Evolutionary conservation across 164 flowering plant genomes (phyloP).

Genomic region (Magnolia kwangsiensis): DNA sequence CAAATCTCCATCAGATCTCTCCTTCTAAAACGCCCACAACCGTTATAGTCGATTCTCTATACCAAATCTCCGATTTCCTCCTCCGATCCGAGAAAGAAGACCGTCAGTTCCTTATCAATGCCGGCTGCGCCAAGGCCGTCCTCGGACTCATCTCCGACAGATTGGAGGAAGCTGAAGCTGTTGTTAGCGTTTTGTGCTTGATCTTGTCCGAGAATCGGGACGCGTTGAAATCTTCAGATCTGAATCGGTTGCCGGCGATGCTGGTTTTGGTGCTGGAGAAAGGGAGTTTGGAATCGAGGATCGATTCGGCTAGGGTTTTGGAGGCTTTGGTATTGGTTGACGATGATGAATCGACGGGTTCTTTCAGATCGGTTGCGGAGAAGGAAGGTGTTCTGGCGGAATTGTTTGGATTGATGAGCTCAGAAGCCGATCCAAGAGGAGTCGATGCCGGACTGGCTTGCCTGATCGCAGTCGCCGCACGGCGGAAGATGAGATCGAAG

Average conservation of each 20-base stretch:
- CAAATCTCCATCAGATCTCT: background rate
- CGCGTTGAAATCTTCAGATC: background rate
- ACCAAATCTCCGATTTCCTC: slow-evolving; percentile 29
- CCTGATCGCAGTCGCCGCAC: slow-evolving; percentile 40
- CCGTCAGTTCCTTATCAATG: slow-evolving; percentile 34
- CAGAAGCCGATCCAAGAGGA: slow-evolving; percentile 25
- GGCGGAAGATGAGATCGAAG: slow-evolving; percentile 26
- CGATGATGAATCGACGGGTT: background rate
- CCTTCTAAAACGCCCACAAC: background rate
- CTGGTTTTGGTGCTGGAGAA: slow-evolving; percentile 28
- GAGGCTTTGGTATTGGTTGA: slow-evolving; percentile 18
- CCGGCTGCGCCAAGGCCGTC: slow-evolving; percentile 34
- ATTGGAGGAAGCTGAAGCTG: slow-evolving; percentile 23
- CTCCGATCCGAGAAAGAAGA: slow-evolving; percentile 35
- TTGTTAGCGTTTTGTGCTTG: slow-evolving; percentile 31
- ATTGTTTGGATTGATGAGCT: slow-evolving; percentile 27
- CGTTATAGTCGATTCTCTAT: background rate
- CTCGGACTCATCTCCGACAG: slow-evolving; percentile 26
- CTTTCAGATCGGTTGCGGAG: slow-evolving; percentile 23
- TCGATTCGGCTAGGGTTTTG: slow-evolving; percentile 37
- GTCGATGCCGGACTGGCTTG: slow-evolving; percentile 47
- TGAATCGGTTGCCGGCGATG: slow-evolving; percentile 13
- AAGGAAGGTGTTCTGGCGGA: slow-evolving; percentile 36
- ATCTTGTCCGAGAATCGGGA: slow-evolving; percentile 15
- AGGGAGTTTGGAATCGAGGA: slow-evolving; percentile 37